A percentile compares a stretch with the other conserved stretches of the same genome.
Conservation (phyloP, 805 yeast species). For the Nakazawaea populi region DNA sequence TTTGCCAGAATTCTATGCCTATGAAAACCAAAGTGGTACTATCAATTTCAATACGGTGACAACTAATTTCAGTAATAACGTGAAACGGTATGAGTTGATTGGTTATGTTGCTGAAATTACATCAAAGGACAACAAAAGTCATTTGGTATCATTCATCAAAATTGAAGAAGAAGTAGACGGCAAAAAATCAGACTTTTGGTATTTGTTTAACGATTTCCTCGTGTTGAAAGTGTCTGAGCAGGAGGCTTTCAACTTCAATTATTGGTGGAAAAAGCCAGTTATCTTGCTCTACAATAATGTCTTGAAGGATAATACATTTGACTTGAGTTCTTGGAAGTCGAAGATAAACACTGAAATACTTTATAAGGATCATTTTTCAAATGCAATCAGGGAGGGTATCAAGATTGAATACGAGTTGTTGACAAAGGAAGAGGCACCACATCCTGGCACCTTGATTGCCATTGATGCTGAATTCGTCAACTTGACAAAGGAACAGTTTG, state of each 20-base stretch:
- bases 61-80: slow-evolving; percentile 19
- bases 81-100: slow-evolving; percentile 48
- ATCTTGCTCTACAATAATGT: slow-evolving; percentile 58
- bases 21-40: slow-evolving; percentile 30
- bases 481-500: slow-evolving; percentile 70
- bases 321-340: slow-evolving; percentile 45
- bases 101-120: slow-evolving; percentile 69
- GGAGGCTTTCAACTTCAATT: slow-evolving; percentile 70
- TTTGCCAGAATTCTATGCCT: slow-evolving; percentile 51
- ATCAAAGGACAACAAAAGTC: slow-evolving; percentile 51
- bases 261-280: slow-evolving; percentile 83
- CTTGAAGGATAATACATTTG: slow-evolving; percentile 32
- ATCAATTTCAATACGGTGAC: slow-evolving; percentile 27
- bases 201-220: slow-evolving; percentile 83
- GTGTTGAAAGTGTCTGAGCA: slow-evolving; percentile 68
- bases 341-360: slow-evolving; percentile 58
- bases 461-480: slow-evolving; percentile 96
- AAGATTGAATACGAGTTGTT: slow-evolving; percentile 63
- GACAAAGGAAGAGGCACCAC: slow-evolving; percentile 65
- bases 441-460: slow-evolving; percentile 73
- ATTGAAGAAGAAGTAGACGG: slow-evolving; percentile 28
- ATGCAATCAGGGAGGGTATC: slow-evolving; percentile 52
- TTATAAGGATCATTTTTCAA: slow-evolving; percentile 70
- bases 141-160: slow-evolving; percentile 54
- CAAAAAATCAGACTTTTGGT: slow-evolving; percentile 46